Conservation (phyloP, 2,329 filamentous ascomycete genomes). For the Penicillium janthinellum region DNA sequence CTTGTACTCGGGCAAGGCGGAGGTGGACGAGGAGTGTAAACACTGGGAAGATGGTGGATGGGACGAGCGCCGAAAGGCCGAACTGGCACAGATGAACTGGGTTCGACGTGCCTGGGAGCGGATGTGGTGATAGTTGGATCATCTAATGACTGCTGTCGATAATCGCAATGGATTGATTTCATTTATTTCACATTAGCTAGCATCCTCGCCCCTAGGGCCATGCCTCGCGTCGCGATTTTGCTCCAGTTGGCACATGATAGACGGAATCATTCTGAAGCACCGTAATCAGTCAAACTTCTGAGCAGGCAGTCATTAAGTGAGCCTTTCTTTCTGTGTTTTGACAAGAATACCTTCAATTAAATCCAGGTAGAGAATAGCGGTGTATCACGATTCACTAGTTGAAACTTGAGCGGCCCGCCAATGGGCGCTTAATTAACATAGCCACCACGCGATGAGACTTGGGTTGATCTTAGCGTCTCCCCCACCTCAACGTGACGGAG, state of each 20-base stretch:
- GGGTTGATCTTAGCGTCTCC: conserved; percentile 1
- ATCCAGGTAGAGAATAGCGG: not conserved
- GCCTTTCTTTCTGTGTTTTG: not conserved
- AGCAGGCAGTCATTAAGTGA: not conserved
- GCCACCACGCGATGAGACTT: not conserved
- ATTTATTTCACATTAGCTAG: not conserved
- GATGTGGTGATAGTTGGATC: conserved; percentile 27
- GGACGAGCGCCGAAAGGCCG: conserved; percentile 30
- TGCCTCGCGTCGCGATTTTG: not conserved
- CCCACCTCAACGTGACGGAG: not conserved
- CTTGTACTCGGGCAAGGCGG: conserved; percentile 36
- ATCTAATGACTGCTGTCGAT: not conserved
- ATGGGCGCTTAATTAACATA: not conserved
- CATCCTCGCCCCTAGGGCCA: too few species aligned
- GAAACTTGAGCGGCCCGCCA: not conserved
- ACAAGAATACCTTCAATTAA: not conserved
- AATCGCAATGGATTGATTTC: not conserved
- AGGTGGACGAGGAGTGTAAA: conserved; percentile 38
- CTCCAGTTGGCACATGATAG: not conserved
- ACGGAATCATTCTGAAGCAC: not conserved
- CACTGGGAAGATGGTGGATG: conserved; percentile 37
- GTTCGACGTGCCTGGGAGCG: conserved; percentile 33
- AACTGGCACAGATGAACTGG: conserved; percentile 35
- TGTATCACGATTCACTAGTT: not conserved
- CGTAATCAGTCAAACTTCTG: not conserved